Evolutionary conservation across 441 rosid species (phyloP).

Genomic region (Daphne laureola): DNA sequence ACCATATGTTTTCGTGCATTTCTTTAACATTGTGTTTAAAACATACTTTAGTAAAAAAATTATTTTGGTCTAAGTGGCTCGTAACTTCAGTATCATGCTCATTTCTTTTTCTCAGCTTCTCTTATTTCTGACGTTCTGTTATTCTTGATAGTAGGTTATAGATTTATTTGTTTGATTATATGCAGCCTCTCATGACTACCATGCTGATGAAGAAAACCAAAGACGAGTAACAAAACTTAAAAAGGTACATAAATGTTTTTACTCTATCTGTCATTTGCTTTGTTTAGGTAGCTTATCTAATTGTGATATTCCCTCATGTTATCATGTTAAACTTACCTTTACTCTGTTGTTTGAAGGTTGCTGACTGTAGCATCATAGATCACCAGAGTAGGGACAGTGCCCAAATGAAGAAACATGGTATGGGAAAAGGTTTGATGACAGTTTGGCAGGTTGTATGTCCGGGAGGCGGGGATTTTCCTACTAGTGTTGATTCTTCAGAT

Average conservation of each 20-base stretch:
- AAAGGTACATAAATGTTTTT: conserved; percentile 43
- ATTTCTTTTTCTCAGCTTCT: background rate
- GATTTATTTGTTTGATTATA: conserved; percentile 1
- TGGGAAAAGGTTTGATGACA: conserved; percentile 94
- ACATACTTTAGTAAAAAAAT: no score
- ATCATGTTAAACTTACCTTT: conserved; percentile 13
- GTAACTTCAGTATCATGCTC: background rate
- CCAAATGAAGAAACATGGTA: conserved; percentile 63
- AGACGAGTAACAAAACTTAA: conserved; percentile 42
- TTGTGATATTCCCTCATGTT: conserved; percentile 2
- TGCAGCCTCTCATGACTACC: conserved; percentile 38
- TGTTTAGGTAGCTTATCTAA: background rate
- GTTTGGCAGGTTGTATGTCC: conserved; percentile 77
- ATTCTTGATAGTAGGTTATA: no score
- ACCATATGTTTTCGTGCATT: no score
- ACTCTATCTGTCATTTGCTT: background rate
- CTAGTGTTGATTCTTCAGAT: conserved; percentile 37
- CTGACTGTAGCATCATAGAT: conserved; percentile 16
- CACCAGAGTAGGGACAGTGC: conserved; percentile 20
- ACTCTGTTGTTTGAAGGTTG: conserved; percentile 22
- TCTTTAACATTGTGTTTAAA: no score
- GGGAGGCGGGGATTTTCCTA: conserved; percentile 36
- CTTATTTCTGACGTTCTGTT: no score
- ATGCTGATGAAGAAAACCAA: conserved; percentile 28
- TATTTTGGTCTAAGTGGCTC: background rate